Evolutionary conservation across 2,329 filamentous ascomycete genomes (phyloP).

Genomic region (Alternaria consortialis): DNA sequence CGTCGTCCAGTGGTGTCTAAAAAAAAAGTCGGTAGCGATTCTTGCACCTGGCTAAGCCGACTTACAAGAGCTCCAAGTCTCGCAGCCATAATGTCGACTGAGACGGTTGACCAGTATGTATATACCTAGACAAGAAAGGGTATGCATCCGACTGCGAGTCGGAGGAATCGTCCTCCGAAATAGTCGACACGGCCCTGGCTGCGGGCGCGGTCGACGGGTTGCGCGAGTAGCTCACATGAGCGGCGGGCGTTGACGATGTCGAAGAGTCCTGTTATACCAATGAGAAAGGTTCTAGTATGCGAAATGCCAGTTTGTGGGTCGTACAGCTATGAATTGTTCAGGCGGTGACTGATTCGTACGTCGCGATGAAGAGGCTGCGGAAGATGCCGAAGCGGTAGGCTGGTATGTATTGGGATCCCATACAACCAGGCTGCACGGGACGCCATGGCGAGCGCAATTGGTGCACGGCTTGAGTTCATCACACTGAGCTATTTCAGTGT

Average conservation of each 20-base stretch:
- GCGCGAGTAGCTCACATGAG: conserved; percentile 33
- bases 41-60: not conserved
- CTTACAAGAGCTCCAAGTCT: conserved; percentile 48
- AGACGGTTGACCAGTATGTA: conserved; percentile 29
- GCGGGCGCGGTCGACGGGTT: conserved; percentile 25
- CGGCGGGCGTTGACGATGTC: conserved; percentile 20
- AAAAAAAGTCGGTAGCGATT: conserved; percentile 9
- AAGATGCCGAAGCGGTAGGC: conserved; percentile 21
- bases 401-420: conserved; percentile 32
- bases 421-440: conserved; percentile 47
- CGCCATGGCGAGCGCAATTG: conserved; percentile 49
- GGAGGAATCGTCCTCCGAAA: conserved; percentile 37
- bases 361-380: conserved; percentile 20
- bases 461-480: conserved; percentile 51
- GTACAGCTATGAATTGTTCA: conserved; percentile 29
- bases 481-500: conserved; percentile 41
- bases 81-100: conserved; percentile 43
- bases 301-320: conserved; percentile 4
- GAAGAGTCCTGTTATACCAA: conserved; percentile 18
- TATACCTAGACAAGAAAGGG: conserved; percentile 44
- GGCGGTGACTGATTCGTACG: conserved; percentile 21
- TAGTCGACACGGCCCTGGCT: conserved; percentile 13
- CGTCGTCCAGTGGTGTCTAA: conserved; percentile 46
- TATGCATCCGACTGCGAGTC: conserved; percentile 42
- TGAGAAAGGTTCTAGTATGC: conserved; percentile 4